Conservation (phyloP, 768 basidiomycete genomes). For the Russula dissimulans region DNA sequence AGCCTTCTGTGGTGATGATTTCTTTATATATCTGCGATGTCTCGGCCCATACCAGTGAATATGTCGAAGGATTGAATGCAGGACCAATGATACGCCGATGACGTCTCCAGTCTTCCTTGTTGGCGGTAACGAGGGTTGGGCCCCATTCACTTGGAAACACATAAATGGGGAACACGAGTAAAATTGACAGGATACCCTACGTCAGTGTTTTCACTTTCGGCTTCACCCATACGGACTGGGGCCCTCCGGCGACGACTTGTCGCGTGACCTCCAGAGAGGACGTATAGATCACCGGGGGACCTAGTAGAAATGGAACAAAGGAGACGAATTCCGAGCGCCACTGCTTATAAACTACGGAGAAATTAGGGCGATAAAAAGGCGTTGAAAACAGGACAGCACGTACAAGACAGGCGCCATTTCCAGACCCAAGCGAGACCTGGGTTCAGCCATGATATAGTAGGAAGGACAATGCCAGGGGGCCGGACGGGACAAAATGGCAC, state of each 20-base stretch:
- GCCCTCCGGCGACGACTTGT: neutral
- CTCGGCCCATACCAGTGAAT: constrained; percentile 21
- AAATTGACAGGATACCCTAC: neutral
- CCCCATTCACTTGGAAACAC: constrained; percentile 10
- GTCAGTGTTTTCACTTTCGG: neutral
- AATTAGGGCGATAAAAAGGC: neutral
- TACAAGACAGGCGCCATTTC: neutral
- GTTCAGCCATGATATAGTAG: neutral
- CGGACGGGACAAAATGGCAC: neutral
- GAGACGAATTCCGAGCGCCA: neutral
- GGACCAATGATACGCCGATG: constrained; percentile 22
- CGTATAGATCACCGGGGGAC: neutral
- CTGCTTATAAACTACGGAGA: neutral
- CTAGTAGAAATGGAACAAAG: neutral
- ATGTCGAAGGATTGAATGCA: constrained; percentile 21
- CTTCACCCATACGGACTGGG: constrained; percentile 14
- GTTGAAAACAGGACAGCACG: neutral
- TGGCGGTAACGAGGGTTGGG: constrained; percentile 15
- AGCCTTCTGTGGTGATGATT: constrained; percentile 15
- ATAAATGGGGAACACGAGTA: neutral
- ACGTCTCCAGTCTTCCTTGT: constrained; percentile 19
- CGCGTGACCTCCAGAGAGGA: neutral
- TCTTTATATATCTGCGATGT: constrained; percentile 18
- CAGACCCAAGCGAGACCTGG: neutral
- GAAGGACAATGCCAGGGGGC: neutral